A percentile compares a stretch with the other conserved stretches of the same genome.
Evolutionary conservation across 2,329 filamentous ascomycete genomes (phyloP).

Genomic region (Calonectria pauciramosa): DNA sequence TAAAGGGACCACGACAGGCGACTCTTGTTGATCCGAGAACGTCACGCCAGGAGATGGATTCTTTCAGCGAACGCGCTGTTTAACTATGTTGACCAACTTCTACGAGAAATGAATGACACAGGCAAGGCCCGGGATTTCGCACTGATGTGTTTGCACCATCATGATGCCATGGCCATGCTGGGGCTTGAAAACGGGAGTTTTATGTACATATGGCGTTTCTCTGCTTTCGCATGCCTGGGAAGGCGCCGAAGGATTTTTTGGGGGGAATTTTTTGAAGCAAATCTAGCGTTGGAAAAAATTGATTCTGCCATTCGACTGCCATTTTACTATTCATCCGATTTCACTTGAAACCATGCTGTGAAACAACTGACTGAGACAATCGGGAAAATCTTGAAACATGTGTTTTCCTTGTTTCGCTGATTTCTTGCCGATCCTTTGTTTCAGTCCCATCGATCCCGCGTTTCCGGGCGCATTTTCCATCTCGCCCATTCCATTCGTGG

Average conservation of each 20-base stretch:
- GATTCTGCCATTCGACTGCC: background rate
- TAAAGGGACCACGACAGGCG: background rate
- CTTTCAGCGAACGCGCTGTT: background rate
- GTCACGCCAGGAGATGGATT: background rate
- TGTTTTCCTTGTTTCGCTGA: background rate
- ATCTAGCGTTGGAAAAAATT: slow-evolving; percentile 1
- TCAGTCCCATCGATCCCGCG: background rate
- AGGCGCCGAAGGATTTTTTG: background rate
- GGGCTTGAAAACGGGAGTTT: background rate
- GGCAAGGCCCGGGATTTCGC: background rate
- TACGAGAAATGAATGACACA: background rate
- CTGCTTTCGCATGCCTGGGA: background rate
- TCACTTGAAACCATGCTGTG: background rate
- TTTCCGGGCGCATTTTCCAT: background rate
- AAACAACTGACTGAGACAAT: background rate
- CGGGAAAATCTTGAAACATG: background rate
- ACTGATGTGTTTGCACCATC: too few species aligned
- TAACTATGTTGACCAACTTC: background rate
- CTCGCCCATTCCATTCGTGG: background rate
- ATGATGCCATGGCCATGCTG: background rate
- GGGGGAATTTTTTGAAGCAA: background rate
- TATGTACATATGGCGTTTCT: background rate
- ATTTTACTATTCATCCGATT: background rate
- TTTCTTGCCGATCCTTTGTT: background rate
- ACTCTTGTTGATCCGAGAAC: background rate